Percentiles rank a stretch among this genome's conserved stretches.
These are phyloP conservation scores for Dictyostelium intermedium DNA, from an alignment of 78 protist species.

Conservation along the genomic window DNA sequence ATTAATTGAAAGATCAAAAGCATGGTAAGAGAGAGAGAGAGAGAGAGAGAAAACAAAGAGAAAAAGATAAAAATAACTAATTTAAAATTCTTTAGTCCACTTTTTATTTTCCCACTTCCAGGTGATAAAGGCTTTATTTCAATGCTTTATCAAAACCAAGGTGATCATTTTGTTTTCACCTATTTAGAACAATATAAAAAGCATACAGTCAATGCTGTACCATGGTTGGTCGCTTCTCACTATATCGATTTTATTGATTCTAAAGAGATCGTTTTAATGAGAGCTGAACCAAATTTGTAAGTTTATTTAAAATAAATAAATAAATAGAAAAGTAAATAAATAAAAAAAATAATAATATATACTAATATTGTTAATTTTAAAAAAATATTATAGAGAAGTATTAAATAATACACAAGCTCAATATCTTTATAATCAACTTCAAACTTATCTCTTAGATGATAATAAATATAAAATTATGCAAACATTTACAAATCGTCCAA, in stretches of 20 bases:
- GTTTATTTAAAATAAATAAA: background rate
- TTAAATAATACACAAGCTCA: constrained; percentile 58
- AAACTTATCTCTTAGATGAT: constrained; percentile 57
- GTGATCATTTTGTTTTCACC: constrained; percentile 61
- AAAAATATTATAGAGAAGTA: constrained; percentile 24
- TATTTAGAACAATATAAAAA: constrained; percentile 69
- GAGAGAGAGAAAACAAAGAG: too few relatives aligned
- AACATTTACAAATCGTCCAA: constrained; percentile 44
- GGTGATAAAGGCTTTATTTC: constrained; percentile 77
- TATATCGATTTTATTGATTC: constrained; percentile 60
- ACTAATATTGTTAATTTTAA: background rate
- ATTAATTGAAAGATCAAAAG: constrained; percentile 32
- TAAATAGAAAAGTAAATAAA: background rate
- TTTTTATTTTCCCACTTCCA: constrained; percentile 70
- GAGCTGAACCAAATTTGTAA: constrained; percentile 79
- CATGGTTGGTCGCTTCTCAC: constrained; percentile 61
- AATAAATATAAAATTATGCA: constrained; percentile 54
- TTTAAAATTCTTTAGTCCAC: too few relatives aligned
- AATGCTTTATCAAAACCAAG: constrained; percentile 67
- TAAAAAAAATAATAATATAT: too few relatives aligned
- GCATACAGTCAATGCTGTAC: constrained; percentile 63
- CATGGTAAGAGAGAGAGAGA: constrained; percentile 8
- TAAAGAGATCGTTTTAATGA: constrained; percentile 67
- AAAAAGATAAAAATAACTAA: too few relatives aligned
- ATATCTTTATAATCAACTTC: constrained; percentile 50